Base-by-base conservation (phyloP, 768 basidiomycete genomes). In the Holtermanniella nyarrowii region DNA sequence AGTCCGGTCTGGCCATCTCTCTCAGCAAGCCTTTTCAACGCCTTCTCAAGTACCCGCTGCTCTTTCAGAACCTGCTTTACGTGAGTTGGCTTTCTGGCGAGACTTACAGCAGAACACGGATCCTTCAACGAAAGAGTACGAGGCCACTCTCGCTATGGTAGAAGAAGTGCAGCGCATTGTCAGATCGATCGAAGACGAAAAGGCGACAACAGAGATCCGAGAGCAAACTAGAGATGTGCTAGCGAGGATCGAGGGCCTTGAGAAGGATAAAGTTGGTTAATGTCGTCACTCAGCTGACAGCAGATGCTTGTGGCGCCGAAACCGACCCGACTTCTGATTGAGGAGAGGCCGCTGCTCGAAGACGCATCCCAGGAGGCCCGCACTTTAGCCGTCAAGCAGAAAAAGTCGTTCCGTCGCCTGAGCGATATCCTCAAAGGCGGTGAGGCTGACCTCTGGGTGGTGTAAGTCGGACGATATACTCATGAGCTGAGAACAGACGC, bases 21-120 rank as follows among this genome's bases (percentile, higher is more conserved):
- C 77, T 97, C 10, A 91, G 88, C 18, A 97, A 97, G 69, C 93
- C 95, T 2, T 95, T 99, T 75, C 93, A 97, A 67, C 81, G 93
- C 40, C 76, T 99, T 26, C 80, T 95, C 67, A 97, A 97, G 71
- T 95, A 97, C 71, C 95, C 95, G 3, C 78, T 99, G 26, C 80
- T 99, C 44, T 96, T 97, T 75, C 95, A 99, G 73, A 96, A 95
- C 70, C 78, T 96, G 14, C 80, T 97, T 49, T 96, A 85, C 74
- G 63, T 65, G 21, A 50, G 62, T 46, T 14, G 1, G 22, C 12
- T 11, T 13, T 13, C 50, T 56, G 49, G 39, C 41, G 23, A 16
- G 20, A 16, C 18, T 46, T 1, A 20, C 20, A 22, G 1, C 5
- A 61, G 55, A 69, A 71, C 73, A 95, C 93, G 16, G 95, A 99